A percentile compares a stretch with the other conserved stretches of the same genome.
Evolutionary conservation across 257 asterid species (phyloP).

Genomic region (Rhazya stricta): DNA sequence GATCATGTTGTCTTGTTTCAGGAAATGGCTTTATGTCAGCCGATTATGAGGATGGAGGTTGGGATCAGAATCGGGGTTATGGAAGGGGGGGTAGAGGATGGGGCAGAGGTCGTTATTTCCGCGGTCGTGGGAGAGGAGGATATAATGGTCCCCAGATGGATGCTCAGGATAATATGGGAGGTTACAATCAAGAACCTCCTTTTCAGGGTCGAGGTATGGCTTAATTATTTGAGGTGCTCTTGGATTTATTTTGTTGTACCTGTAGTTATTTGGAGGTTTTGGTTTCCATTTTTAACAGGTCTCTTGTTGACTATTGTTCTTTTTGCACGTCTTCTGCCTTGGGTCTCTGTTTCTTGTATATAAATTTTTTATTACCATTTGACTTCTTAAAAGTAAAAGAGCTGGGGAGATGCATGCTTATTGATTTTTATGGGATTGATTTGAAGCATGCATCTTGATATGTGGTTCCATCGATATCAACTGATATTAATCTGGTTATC

Average conservation of each 20-base stretch:
- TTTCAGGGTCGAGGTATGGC: constrained; percentile 36
- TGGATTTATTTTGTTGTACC: too few species aligned
- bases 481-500: background rate
- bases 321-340: too few species aligned
- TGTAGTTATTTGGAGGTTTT: too few species aligned
- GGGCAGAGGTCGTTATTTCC: constrained; percentile 67
- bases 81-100: constrained; percentile 88
- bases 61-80: constrained; percentile 50
- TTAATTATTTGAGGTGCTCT: too few species aligned
- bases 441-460: background rate
- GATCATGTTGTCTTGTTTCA: constrained; percentile 17
- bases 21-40: constrained; percentile 58
- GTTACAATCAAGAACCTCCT: constrained; percentile 68
- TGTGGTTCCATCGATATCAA: too few species aligned
- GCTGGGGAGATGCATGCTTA: too few species aligned
- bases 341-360: background rate
- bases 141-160: constrained; percentile 56
- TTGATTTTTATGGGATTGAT: too few species aligned
- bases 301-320: too few species aligned
- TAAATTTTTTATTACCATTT: too few species aligned
- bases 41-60: constrained; percentile 82
- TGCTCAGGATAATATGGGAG: constrained; percentile 47
- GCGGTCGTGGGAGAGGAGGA: constrained; percentile 86
- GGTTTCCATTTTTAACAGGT: too few species aligned
- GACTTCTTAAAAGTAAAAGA: too few species aligned